phyloP scores from a whole-genome alignment of 106 monocot genomes.

The Apostasia ramifera region DNA sequence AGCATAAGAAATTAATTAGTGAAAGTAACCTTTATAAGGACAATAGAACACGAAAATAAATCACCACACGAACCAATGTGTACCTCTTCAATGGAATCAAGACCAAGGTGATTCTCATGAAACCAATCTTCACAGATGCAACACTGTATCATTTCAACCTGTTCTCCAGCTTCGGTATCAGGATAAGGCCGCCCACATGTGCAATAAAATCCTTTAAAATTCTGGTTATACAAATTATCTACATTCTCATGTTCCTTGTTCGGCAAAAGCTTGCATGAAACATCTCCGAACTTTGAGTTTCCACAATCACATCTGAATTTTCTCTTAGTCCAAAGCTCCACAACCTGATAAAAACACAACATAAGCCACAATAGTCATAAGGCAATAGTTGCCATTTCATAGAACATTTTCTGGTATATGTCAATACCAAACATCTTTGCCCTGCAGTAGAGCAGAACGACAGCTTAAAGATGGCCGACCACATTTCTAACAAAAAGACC shows the following conservation, averaged over 20 bases:
- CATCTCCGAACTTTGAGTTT: conserved; percentile 79
- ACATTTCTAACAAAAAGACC: neutral
- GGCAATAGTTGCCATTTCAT: neutral
- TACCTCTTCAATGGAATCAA: conserved; percentile 60
- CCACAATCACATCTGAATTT: conserved; percentile 96
- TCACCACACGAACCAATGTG: neutral
- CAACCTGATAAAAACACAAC: conserved; percentile 40
- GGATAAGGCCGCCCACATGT: conserved; percentile 84
- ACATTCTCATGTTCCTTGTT: conserved; percentile 66
- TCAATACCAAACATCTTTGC: conserved; percentile 1
- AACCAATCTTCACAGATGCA: conserved; percentile 99
- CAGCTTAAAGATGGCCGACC: neutral
- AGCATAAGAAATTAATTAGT: neutral
- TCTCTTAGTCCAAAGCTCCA: conserved; percentile 98
- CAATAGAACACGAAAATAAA: neutral
- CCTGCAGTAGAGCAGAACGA: neutral
- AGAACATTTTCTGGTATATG: neutral
- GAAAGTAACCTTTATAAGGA: neutral
- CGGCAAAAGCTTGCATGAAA: conserved; percentile 67
- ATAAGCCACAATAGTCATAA: neutral
- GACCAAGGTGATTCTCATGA: conserved; percentile 91
- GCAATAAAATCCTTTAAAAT: conserved; percentile 90
- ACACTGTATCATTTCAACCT: conserved; percentile 95
- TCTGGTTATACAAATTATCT: conserved; percentile 80
- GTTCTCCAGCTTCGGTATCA: conserved; percentile 77